Conservation (phyloP, 805 yeast species). For the Ogataea haglerorum region DNA sequence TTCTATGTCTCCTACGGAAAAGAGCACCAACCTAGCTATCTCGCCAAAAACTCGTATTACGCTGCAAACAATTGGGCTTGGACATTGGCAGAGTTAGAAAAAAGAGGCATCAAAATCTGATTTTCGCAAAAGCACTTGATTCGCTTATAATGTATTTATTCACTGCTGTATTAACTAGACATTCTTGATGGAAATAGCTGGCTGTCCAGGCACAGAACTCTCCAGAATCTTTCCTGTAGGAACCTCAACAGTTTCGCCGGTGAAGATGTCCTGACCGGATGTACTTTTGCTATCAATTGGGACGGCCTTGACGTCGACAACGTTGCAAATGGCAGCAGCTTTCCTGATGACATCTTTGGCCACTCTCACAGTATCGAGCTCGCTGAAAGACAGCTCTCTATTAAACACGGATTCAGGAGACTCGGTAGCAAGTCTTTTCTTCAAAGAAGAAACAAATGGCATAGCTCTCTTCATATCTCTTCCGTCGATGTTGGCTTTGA, state of each 20-base stretch:
- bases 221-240: conserved; percentile 69
- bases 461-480: conserved; percentile 96
- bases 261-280: conserved; percentile 59
- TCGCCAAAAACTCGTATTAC: conserved; percentile 55
- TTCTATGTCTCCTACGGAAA: conserved; percentile 62
- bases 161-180: conserved; percentile 24
- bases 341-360: conserved; percentile 55
- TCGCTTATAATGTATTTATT: conserved; percentile 9
- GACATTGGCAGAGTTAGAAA: conserved; percentile 60
- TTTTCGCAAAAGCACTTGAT: conserved; percentile 2
- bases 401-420: conserved; percentile 78
- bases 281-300: conserved; percentile 60
- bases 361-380: conserved; percentile 58
- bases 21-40: conserved; percentile 51
- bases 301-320: conserved; percentile 57
- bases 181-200: conserved; percentile 79
- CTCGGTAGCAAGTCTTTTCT: conserved; percentile 71
- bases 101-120: conserved; percentile 41
- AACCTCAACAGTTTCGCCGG: conserved; percentile 69
- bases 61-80: conserved; percentile 77
- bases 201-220: conserved; percentile 87
- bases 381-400: conserved; percentile 83
- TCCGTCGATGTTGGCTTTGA: conserved; percentile 63
- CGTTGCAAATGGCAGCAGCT: conserved; percentile 58
- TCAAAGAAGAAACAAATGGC: conserved; percentile 89